These are phyloP conservation scores for Ustilago crameri DNA, from an alignment of 1,284 basidiomycete species.

Conservation along the genomic window DNA sequence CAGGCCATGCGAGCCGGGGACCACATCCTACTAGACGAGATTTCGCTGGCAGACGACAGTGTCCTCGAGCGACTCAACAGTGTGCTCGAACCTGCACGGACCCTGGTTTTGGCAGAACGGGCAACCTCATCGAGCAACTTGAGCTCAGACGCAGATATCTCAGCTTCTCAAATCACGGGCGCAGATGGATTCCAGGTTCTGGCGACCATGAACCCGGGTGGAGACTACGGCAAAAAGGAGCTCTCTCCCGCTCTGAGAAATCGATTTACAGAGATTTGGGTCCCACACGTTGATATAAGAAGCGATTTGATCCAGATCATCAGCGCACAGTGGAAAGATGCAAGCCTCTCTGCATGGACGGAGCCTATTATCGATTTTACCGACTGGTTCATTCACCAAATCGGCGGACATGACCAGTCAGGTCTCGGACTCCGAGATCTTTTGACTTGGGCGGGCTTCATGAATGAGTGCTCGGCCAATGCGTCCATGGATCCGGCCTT, in stretches of 20 bases:
- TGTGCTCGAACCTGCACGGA: conserved; percentile 89
- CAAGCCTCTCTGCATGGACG: conserved; percentile 75
- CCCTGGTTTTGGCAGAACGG: conserved; percentile 90
- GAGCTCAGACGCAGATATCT: conserved; percentile 69
- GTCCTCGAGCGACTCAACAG: conserved; percentile 97
- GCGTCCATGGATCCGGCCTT: conserved; percentile 44
- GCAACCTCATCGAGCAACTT: conserved; percentile 72
- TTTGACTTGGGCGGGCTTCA: conserved; percentile 90
- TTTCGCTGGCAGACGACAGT: conserved; percentile 97
- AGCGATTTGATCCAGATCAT: conserved; percentile 85
- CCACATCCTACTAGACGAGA: conserved; percentile 92
- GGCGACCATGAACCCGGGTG: conserved; percentile 99
- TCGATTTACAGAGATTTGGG: conserved; percentile 99
- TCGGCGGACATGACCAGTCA: conserved; percentile 75
- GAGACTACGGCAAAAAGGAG: conserved; percentile 99
- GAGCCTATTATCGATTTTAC: conserved; percentile 80
- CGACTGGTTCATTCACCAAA: conserved; percentile 79
- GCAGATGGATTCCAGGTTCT: conserved; percentile 80
- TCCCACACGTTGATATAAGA: conserved; percentile 83
- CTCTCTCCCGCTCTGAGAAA: conserved; percentile 95
- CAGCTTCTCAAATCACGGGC: conserved; percentile 49
- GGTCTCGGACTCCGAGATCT: conserved; percentile 80
- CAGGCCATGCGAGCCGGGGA: conserved; percentile 89
- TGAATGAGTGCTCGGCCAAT: conserved; percentile 74
- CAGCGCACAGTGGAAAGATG: conserved; percentile 76